phyloP scores from a whole-genome alignment of 768 basidiomycete genomes.

The Glaciozyma martinii region DNA sequence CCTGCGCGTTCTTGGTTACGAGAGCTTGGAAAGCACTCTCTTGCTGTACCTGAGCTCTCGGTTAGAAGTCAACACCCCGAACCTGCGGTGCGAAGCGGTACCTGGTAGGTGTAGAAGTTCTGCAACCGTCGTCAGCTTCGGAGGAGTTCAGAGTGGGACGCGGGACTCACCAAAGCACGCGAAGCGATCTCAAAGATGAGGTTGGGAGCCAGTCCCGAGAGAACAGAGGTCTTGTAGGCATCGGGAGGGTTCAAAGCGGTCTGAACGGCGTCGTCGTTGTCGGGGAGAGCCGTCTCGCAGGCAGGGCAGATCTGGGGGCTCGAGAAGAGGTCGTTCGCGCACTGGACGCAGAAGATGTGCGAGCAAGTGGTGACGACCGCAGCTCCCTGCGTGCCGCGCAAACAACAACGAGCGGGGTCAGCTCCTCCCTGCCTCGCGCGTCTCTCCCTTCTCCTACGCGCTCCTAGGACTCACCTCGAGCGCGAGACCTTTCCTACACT shows the following conservation, averaged over 20 bases:
- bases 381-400: slow-evolving; percentile 4
- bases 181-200: slow-evolving; percentile 30
- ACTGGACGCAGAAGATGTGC: slow-evolving; percentile 35
- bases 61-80: not conserved
- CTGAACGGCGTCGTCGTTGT: slow-evolving; percentile 30
- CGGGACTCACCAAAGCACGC: slow-evolving; percentile 18
- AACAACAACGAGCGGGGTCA: not conserved
- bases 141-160: not conserved
- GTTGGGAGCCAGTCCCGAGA: slow-evolving; percentile 28
- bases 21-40: slow-evolving; percentile 26
- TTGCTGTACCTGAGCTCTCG: slow-evolving; percentile 17
- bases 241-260: slow-evolving; percentile 32
- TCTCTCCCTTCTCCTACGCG: no score
- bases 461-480: slow-evolving; percentile 12
- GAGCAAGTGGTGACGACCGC: slow-evolving; percentile 29
- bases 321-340: slow-evolving; percentile 34
- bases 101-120: slow-evolving; percentile 25
- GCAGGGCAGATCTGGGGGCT: slow-evolving; percentile 16
- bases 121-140: not conserved
- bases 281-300: slow-evolving; percentile 30
- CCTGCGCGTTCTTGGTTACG: slow-evolving; percentile 26
- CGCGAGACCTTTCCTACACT: slow-evolving; percentile 20
- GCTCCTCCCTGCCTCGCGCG: no score
- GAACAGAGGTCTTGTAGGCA: slow-evolving; percentile 32
- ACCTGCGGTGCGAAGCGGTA: not conserved